Conservation (phyloP, 305 asterid genomes). For the Ilex paraguariensis region DNA sequence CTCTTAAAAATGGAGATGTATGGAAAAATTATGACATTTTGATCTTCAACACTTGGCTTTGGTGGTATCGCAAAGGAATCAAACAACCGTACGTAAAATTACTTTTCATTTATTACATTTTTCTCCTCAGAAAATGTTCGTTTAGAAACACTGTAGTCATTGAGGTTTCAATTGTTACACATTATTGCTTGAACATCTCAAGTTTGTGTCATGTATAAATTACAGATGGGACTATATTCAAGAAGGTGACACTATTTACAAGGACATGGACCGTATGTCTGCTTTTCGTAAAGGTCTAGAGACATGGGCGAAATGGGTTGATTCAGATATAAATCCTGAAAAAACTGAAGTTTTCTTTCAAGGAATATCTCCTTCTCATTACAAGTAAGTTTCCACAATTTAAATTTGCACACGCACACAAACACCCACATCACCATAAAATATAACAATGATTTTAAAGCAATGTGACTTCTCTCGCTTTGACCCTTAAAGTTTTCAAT, state of each 20-base stretch:
- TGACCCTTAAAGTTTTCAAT: too few relatives aligned
- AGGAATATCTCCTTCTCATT: constrained; percentile 51
- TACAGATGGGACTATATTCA: constrained; percentile 61
- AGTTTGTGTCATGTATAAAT: neutral
- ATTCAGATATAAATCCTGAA: constrained; percentile 25
- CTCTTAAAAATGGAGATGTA: constrained; percentile 38
- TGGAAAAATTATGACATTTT: constrained; percentile 58
- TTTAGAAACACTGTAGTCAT: too few relatives aligned
- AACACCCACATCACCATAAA: too few relatives aligned
- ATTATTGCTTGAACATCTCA: neutral
- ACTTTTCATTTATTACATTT: too few relatives aligned
- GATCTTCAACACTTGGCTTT: constrained; percentile 70
- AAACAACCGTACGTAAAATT: constrained; percentile 45
- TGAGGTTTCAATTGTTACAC: too few relatives aligned
- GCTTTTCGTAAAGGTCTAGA: constrained; percentile 45
- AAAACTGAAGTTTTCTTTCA: constrained; percentile 54
- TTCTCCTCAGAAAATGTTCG: too few relatives aligned
- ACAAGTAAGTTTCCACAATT: constrained; percentile 31
- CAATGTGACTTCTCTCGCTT: too few relatives aligned
- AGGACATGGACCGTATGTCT: constrained; percentile 60
- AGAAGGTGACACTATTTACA: constrained; percentile 24
- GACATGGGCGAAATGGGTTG: constrained; percentile 69
- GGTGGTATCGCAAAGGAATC: constrained; percentile 63
- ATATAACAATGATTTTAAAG: too few relatives aligned
- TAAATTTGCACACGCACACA: too few relatives aligned